Percentiles rank a stretch among this genome's conserved stretches.
These are phyloP conservation scores for Boehmeria nivea DNA, from an alignment of 306 rosid species.

Conservation along the genomic window DNA sequence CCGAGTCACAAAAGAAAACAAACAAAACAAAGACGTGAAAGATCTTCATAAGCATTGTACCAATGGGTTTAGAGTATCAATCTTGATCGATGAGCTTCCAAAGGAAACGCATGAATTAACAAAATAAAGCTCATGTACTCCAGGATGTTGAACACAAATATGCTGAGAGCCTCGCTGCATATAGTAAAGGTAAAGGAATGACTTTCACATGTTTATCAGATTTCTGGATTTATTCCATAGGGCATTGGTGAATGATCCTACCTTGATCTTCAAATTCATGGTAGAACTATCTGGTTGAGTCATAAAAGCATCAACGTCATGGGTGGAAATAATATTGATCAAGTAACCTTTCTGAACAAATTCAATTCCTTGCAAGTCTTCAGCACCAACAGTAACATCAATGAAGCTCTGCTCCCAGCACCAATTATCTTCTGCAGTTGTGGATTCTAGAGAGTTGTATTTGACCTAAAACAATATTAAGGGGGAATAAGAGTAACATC, in stretches of 20 bases:
- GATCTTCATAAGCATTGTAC: conserved; percentile 35
- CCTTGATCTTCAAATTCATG: conserved; percentile 66
- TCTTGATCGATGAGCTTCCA: conserved; percentile 72
- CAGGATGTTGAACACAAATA: conserved; percentile 75
- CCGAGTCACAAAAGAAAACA: not conserved
- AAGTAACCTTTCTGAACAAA: conserved; percentile 88
- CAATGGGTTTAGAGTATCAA: conserved; percentile 59
- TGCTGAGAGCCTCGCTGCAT: conserved; percentile 92
- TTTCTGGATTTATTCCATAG: conserved; percentile 6
- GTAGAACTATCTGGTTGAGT: conserved; percentile 64
- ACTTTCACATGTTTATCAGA: conserved; percentile 13
- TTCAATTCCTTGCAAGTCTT: conserved; percentile 59
- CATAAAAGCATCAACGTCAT: conserved; percentile 72
- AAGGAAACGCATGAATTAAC: conserved; percentile 80
- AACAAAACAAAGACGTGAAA: conserved; percentile 10
- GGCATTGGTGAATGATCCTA: conserved; percentile 21
- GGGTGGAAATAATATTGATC: conserved; percentile 76
- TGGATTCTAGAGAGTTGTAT: conserved; percentile 42
- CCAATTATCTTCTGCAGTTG: conserved; percentile 64
- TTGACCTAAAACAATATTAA: conserved; percentile 53
- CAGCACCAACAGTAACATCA: conserved; percentile 71
- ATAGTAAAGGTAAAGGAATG: conserved; percentile 26
- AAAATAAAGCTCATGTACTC: conserved; percentile 77
- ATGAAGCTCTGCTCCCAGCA: conserved; percentile 82
- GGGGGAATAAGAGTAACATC: not conserved